phyloP scores from a whole-genome alignment of 148 eudicot species.

The Nyssa sinensis region DNA sequence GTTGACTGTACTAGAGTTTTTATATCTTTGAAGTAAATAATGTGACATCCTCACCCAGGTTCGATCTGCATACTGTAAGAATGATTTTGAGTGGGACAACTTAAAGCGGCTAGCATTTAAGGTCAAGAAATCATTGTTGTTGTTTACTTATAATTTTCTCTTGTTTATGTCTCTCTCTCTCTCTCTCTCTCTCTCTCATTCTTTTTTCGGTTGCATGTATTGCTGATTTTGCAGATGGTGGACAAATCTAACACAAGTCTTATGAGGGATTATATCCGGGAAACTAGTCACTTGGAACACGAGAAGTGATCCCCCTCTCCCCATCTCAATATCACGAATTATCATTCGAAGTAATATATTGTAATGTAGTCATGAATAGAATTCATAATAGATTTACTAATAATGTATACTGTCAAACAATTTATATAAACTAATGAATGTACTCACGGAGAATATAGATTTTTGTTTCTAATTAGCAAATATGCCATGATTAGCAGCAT shows the following conservation, averaged over 20 bases:
- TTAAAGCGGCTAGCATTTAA: constrained; percentile 51
- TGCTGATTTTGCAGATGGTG: constrained; percentile 55
- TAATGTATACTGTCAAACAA: too few species aligned
- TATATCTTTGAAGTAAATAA: background rate
- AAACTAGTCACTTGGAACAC: constrained; percentile 56
- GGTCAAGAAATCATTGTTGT: constrained; percentile 28
- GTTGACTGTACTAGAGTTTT: too few species aligned
- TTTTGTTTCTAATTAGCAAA: too few species aligned
- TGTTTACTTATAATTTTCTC: background rate
- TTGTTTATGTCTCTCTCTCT: background rate
- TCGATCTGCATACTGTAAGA: constrained; percentile 87
- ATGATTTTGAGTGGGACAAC: constrained; percentile 95
- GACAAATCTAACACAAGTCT: constrained; percentile 70
- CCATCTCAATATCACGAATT: too few species aligned
- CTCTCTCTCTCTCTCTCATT: background rate
- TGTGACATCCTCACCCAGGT: constrained; percentile 39
- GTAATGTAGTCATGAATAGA: background rate
- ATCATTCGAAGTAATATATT: too few species aligned
- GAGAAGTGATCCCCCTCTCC: constrained; percentile 37
- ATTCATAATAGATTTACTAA: background rate
- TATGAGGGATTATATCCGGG: constrained; percentile 83
- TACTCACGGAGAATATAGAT: too few species aligned
- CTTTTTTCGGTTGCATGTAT: background rate
- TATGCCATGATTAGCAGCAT: too few species aligned
- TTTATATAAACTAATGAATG: too few species aligned